Evolutionary conservation across 805 yeast genomes (phyloP).

Genomic region (Sungouiella thailandica): DNA sequence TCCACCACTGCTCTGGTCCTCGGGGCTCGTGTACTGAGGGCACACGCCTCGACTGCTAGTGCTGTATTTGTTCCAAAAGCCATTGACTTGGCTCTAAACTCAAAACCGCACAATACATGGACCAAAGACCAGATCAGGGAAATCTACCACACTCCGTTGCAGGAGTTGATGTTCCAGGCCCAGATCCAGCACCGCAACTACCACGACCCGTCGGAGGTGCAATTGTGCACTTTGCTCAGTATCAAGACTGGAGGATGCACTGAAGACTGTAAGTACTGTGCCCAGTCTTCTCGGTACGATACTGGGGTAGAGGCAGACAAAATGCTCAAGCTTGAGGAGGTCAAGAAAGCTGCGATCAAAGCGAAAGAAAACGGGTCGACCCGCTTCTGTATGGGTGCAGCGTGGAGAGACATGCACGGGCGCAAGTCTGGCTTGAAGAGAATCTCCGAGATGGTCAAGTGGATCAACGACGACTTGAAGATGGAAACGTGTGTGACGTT

Average conservation of each 20-base stretch:
- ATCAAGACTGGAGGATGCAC: constrained; percentile 80
- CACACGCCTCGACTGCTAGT: no score
- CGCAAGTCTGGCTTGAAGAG: constrained; percentile 61
- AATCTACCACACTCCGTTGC: constrained; percentile 61
- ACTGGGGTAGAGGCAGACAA: constrained; percentile 73
- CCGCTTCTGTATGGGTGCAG: constrained; percentile 81
- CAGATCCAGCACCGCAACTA: constrained; percentile 61
- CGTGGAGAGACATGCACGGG: constrained; percentile 84
- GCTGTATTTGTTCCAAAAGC: no score
- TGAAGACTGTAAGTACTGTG: constrained; percentile 78
- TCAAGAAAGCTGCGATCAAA: constrained; percentile 54
- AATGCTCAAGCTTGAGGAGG: constrained; percentile 56
- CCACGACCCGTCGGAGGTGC: constrained; percentile 68
- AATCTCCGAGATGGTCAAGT: constrained; percentile 60
- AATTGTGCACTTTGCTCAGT: constrained; percentile 68
- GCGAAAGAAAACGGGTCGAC: constrained; percentile 72
- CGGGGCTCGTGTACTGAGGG: neutral
- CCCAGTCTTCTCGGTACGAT: constrained; percentile 64
- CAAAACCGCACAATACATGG: constrained; percentile 40
- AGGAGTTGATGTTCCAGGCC: constrained; percentile 55
- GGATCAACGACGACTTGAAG: constrained; percentile 54
- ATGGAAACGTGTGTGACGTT: constrained; percentile 78
- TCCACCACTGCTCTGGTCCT: constrained; percentile 2
- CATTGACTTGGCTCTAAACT: neutral
- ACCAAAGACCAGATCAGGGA: constrained; percentile 52